phyloP scores from a whole-genome alignment of 2,329 filamentous ascomycete genomes.

The Geosmithia flava region DNA sequence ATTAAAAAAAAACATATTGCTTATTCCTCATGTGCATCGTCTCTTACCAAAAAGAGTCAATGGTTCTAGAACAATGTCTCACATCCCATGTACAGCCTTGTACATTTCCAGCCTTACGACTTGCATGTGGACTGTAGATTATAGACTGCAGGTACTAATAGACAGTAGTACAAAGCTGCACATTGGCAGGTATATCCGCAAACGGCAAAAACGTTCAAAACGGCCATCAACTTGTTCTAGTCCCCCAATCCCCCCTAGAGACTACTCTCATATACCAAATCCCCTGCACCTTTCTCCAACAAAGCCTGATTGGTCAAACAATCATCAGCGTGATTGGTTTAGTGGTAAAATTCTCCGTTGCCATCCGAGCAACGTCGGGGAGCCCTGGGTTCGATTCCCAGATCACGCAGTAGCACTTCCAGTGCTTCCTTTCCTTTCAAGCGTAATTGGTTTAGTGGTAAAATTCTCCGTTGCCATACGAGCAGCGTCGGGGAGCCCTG shows the following conservation, averaged over 20 bases:
- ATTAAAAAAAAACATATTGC: background rate
- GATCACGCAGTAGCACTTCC: background rate
- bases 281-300: background rate
- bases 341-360: constrained; percentile 1
- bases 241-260: background rate
- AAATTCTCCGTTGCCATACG: background rate
- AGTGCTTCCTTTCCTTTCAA: background rate
- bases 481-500: background rate
- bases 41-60: background rate
- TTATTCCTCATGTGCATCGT: too few species aligned
- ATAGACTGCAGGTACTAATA: too few species aligned
- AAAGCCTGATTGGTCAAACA: background rate
- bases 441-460: background rate
- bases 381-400: constrained; percentile 1
- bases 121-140: too few species aligned
- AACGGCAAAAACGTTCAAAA: too few species aligned
- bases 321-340: background rate
- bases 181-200: too few species aligned
- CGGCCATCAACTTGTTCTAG: background rate
- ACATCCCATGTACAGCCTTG: background rate
- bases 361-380: constrained; percentile 1
- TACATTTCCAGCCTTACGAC: too few species aligned
- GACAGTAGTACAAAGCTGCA: too few species aligned
- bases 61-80: background rate
- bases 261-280: background rate